These are phyloP conservation scores for Pleurozium schreberi DNA, from an alignment of 225 moss, liverwort and hornwort species.

Conservation along the genomic window DNA sequence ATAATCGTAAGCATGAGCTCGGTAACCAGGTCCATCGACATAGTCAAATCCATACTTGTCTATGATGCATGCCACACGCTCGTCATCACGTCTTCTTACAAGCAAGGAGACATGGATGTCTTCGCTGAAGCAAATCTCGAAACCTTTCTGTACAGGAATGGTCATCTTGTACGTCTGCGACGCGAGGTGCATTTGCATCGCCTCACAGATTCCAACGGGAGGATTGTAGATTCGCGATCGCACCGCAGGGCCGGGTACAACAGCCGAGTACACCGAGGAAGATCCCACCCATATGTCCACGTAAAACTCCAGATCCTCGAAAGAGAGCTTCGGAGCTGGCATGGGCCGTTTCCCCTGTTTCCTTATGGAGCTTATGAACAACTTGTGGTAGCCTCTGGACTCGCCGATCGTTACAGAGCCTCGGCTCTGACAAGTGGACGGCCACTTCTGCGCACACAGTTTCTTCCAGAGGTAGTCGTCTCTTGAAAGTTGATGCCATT, in stretches of 20 bases:
- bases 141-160: constrained; percentile 60
- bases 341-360: constrained; percentile 51
- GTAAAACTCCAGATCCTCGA: constrained; percentile 86
- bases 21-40: constrained; percentile 61
- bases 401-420: constrained; percentile 48
- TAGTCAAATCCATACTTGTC: constrained; percentile 80
- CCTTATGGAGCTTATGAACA: constrained; percentile 48
- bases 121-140: constrained; percentile 38
- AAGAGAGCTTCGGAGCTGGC: constrained; percentile 64
- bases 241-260: constrained; percentile 57
- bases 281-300: constrained; percentile 75
- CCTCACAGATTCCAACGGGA: constrained; percentile 54
- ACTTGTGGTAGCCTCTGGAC: constrained; percentile 59
- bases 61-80: constrained; percentile 80
- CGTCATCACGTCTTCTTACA: constrained; percentile 67
- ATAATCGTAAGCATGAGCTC: constrained; percentile 69
- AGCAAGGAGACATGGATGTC: constrained; percentile 65
- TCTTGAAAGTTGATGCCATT: constrained; percentile 66
- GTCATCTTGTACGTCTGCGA: constrained; percentile 74
- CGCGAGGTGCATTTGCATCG: constrained; percentile 65
- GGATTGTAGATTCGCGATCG: constrained; percentile 46
- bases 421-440: constrained; percentile 54
- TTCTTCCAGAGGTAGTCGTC: constrained; percentile 90
- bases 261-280: constrained; percentile 58
- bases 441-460: constrained; percentile 78